These are phyloP conservation scores for Pseudogymnoascus sp. DNA, from an alignment of 2,329 filamentous ascomycete species.

Conservation along the genomic window DNA sequence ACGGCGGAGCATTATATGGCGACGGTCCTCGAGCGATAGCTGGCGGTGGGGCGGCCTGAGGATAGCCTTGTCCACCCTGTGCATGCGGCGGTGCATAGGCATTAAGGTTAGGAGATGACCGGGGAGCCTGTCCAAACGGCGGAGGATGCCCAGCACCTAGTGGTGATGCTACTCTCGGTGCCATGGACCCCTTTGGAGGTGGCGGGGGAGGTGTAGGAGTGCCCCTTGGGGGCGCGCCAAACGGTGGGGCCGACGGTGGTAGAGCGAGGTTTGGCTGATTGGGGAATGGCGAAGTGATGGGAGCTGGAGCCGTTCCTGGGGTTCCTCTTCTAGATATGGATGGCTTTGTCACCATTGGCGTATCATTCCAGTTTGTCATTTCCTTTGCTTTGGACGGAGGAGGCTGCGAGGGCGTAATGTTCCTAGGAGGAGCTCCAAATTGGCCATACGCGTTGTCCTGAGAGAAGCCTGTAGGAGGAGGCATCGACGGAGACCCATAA, in stretches of 20 bases:
- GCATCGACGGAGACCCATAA: constrained; percentile 32
- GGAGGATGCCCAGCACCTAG: constrained; percentile 49
- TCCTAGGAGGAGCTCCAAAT: constrained; percentile 53
- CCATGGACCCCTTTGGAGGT: constrained; percentile 72
- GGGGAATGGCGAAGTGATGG: constrained; percentile 71
- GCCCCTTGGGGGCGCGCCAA: constrained; percentile 47
- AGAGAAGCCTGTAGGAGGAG: constrained; percentile 17
- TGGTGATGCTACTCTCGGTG: constrained; percentile 68
- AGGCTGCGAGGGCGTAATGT: constrained; percentile 59
- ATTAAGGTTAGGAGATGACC: constrained; percentile 53
- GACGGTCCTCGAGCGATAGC: constrained; percentile 69
- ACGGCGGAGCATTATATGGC: constrained; percentile 77
- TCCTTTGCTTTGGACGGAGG: constrained; percentile 66
- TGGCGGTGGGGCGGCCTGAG: constrained; percentile 40
- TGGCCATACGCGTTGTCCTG: constrained; percentile 33
- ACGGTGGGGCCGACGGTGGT: constrained; percentile 55
- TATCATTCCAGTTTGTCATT: constrained; percentile 87
- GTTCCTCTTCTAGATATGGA: constrained; percentile 63
- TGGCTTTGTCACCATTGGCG: constrained; percentile 78
- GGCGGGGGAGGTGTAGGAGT: constrained; percentile 70
- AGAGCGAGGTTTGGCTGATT: constrained; percentile 51
- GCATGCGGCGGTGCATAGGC: constrained; percentile 57
- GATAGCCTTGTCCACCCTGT: constrained; percentile 29
- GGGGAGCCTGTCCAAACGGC: constrained; percentile 40
- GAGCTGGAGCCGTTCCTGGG: constrained; percentile 53